These are phyloP conservation scores for Mucor circinelloides DNA, from an alignment of 371 early-diverging fungal species.

Conservation along the genomic window DNA sequence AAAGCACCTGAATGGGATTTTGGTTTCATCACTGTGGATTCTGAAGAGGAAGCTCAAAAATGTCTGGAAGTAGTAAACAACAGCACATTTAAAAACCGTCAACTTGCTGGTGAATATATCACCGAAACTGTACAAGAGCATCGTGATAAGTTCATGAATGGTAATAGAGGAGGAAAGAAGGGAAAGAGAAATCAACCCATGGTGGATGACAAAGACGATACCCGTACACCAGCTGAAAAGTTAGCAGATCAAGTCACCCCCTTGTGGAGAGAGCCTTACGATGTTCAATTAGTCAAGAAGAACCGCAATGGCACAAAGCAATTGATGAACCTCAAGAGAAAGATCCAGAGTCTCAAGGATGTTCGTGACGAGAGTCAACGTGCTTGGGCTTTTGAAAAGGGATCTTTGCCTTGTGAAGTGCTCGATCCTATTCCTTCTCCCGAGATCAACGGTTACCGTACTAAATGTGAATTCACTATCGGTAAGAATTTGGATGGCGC, in stretches of 20 bases:
- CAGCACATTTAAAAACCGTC: constrained; percentile 36
- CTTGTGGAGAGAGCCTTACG: constrained; percentile 52
- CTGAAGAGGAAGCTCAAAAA: constrained; percentile 46
- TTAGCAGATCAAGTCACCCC: constrained; percentile 80
- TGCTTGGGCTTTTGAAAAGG: constrained; percentile 31
- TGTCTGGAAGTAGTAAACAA: constrained; percentile 40
- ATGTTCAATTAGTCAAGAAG: constrained; percentile 46
- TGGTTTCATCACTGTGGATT: constrained; percentile 46
- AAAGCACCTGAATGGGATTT: constrained; percentile 54
- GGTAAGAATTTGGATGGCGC: constrained; percentile 59
- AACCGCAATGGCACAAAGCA: constrained; percentile 28
- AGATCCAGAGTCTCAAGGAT: constrained; percentile 26
- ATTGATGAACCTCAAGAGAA: constrained; percentile 28
- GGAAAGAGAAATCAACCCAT: constrained; percentile 14
- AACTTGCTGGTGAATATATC: constrained; percentile 33
- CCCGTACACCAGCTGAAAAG: constrained; percentile 59
- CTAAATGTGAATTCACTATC: constrained; percentile 81
- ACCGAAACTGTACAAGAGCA: constrained; percentile 22
- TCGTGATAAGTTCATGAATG: constrained; percentile 32
- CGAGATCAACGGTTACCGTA: constrained; percentile 65
- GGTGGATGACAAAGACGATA: constrained; percentile 34
- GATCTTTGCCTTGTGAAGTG: constrained; percentile 46
- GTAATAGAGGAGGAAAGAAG: constrained; percentile 17
- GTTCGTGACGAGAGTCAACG: constrained; percentile 28
- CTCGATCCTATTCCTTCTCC: constrained; percentile 69